Evolutionary conservation across 1,139 yeast species (phyloP), one percentile per base, ranked within the genome.

Genomic region (Saccharomyces hybrid): DNA sequence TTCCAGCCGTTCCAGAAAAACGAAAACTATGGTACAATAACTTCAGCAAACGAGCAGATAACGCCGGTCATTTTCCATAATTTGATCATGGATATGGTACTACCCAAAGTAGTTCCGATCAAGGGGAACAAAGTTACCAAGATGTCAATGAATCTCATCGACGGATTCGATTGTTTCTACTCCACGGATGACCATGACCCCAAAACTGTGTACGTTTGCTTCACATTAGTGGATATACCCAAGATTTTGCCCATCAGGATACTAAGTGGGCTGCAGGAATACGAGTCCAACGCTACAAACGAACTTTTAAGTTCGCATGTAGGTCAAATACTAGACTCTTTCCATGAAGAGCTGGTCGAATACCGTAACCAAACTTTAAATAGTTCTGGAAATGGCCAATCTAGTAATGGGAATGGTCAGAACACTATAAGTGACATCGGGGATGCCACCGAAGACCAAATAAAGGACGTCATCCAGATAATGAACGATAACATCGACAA

Each of bases 401-500:
- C 44, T 38, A 38, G 44, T 19, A 38, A 19, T 2, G 23, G 26
- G 2, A 38, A 29, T 38, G 31, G 49, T 31, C 19, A 46, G 25
- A 29, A n/a, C 31, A 42, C 48, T 5, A 11, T 55, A 4, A 51
- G 58, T 5, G 55, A 59, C 9, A 51, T 53, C 14, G 58, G 59
- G 2, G 62, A 59, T 14, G 58, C 62, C 8, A 59, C 70, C 4
- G 70, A 67, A 42, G 59, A 60, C 16, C 73, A 71, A 46, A 56
- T 71, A 42, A 64, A 67, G 49, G 67, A 69, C 31, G 62, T 71
- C 13, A 61, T 70, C 26, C 78, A 77, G 52, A 71, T 84, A 51
- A 84, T 84, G 89, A 79, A 82, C 64, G 88, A 83, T 57, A 84
- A 84, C 62, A 83, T 84, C 54, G 84, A 81, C 62, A 81, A 80